These are phyloP conservation scores for Nectriaceae sp. DNA, from an alignment of 2,329 filamentous ascomycete genomes.

Conservation along the genomic window DNA sequence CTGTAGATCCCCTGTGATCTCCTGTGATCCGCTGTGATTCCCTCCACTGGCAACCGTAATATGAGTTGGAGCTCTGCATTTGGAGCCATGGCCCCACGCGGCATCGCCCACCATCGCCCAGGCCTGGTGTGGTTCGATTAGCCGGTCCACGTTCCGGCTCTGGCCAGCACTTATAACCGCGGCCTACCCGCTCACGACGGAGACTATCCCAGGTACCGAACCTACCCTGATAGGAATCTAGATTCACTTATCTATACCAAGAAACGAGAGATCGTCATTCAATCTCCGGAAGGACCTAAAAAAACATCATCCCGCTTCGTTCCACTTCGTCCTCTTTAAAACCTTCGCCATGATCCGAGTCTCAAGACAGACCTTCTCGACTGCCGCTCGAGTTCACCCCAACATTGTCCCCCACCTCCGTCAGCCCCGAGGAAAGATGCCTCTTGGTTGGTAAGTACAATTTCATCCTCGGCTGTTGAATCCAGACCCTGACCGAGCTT, in stretches of 20 bases:
- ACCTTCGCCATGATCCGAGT: slow-evolving; percentile 25
- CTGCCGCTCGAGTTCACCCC: slow-evolving; percentile 29
- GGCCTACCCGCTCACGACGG: not conserved
- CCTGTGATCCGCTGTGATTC: too few species aligned
- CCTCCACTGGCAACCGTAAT: too few species aligned
- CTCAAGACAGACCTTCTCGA: slow-evolving; percentile 29
- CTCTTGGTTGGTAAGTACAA: slow-evolving; percentile 23
- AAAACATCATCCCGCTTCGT: slow-evolving; percentile 3
- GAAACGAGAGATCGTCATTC: not conserved
- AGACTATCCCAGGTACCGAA: not conserved
- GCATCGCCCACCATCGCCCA: not conserved
- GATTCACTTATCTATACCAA: not conserved
- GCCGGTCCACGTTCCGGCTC: slow-evolving; percentile 8
- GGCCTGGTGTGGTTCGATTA: slow-evolving; percentile 14
- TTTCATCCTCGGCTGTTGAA: not conserved
- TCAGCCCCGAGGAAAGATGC: slow-evolving; percentile 26
- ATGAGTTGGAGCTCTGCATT: too few species aligned
- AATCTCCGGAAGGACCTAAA: not conserved
- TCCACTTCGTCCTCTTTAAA: slow-evolving; percentile 8
- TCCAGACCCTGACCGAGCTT: not conserved
- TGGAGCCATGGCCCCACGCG: not conserved
- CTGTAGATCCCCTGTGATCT: not conserved
- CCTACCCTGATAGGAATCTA: not conserved
- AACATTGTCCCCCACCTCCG: slow-evolving; percentile 31
- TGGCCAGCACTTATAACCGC: slow-evolving; percentile 12